These are phyloP conservation scores for Pseudogymnoascus sp. DNA, from an alignment of 2,329 filamentous ascomycete species.

Conservation along the genomic window DNA sequence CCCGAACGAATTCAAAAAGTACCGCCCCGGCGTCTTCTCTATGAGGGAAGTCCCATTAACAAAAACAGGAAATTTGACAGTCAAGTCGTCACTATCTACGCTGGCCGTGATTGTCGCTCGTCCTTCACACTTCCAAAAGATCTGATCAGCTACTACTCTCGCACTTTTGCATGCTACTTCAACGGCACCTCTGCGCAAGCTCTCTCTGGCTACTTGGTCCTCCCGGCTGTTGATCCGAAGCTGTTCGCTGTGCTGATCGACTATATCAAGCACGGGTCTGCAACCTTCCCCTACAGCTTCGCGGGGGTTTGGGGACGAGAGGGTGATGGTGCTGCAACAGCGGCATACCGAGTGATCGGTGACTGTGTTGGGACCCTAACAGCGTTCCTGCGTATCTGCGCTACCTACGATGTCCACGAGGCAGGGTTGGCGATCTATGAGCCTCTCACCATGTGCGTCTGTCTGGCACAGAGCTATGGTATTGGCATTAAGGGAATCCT, in stretches of 20 bases:
- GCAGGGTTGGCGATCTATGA: neutral
- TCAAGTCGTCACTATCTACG: constrained; percentile 2
- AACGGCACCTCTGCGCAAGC: neutral
- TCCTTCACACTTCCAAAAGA: neutral
- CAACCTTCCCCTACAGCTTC: neutral
- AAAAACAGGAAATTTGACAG: neutral
- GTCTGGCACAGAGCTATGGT: neutral
- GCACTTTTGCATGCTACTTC: neutral
- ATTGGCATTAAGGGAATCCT: neutral
- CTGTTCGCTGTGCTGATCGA: neutral
- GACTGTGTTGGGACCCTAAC: neutral
- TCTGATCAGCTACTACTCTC: neutral
- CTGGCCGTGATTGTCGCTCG: neutral
- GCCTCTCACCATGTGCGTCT: neutral
- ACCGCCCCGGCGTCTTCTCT: neutral
- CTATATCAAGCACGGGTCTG: neutral
- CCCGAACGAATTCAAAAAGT: neutral
- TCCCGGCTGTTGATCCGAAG: neutral
- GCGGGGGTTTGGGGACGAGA: neutral
- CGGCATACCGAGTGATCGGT: neutral
- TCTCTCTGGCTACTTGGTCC: neutral
- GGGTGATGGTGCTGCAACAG: neutral
- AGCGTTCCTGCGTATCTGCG: neutral
- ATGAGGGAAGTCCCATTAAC: neutral
- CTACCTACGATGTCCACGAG: neutral